Evolutionary conservation across 371 early-diverging fungal genomes (phyloP).

Genomic region (Cokeromyces recurvatus): DNA sequence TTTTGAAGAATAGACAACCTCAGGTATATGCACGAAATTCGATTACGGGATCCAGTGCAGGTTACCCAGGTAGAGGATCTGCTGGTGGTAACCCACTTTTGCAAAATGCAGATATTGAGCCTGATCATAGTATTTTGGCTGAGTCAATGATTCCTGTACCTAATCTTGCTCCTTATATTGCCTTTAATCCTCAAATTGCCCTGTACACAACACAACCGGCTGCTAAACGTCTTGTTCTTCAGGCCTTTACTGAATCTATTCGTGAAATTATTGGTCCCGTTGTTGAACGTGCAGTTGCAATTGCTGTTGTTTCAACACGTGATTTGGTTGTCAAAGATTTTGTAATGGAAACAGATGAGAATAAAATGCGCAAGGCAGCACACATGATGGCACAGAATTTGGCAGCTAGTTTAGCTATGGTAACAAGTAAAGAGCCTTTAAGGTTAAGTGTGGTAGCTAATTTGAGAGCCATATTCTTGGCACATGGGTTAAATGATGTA

Average conservation of each 20-base stretch:
- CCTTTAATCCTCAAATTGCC: conserved; percentile 63
- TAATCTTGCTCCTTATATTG: conserved; percentile 63
- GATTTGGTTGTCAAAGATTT: conserved; percentile 93
- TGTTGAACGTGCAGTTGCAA: conserved; percentile 88
- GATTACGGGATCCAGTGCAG: background rate
- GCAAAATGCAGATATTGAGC: conserved; percentile 2
- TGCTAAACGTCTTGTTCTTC: conserved; percentile 74
- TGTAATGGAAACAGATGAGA: conserved; percentile 87
- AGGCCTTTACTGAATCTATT: conserved; percentile 87
- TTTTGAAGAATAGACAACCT: conserved; percentile 55
- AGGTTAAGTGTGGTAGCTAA: conserved; percentile 75
- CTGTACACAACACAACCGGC: conserved; percentile 76
- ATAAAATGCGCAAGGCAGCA: conserved; percentile 86
- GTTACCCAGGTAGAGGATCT: conserved; percentile 2
- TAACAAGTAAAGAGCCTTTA: conserved; percentile 89
- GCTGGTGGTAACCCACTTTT: conserved; percentile 5
- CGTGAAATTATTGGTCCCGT: conserved; percentile 84
- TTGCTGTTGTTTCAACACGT: conserved; percentile 85
- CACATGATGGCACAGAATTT: conserved; percentile 90
- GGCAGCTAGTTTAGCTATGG: conserved; percentile 75
- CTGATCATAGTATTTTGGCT: conserved; percentile 4
- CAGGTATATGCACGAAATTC: conserved; percentile 9
- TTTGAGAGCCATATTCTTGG: conserved; percentile 69
- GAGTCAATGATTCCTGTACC: conserved; percentile 33
- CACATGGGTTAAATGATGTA: conserved; percentile 79